phyloP scores from a whole-genome alignment of 1,284 basidiomycete species.

The Hemileia vastatrix region DNA sequence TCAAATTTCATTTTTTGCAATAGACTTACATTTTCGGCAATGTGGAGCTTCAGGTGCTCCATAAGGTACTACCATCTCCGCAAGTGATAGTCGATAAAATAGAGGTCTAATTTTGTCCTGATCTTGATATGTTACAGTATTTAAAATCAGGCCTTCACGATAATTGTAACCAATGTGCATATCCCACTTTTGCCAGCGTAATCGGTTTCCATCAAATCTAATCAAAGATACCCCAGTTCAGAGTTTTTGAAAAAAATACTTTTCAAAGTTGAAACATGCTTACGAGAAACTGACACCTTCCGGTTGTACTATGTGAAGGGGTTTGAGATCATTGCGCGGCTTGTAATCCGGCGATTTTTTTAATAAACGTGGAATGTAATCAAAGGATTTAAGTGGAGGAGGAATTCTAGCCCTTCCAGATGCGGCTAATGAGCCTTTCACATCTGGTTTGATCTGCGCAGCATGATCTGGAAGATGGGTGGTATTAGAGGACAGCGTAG shows the following conservation, averaged over 20 bases:
- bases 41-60: slow-evolving; percentile 44
- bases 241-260: neutral
- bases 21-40: slow-evolving; percentile 12
- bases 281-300: slow-evolving; percentile 52
- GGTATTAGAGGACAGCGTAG: slow-evolving; percentile 48
- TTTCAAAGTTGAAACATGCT: neutral
- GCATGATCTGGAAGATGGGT: slow-evolving; percentile 53
- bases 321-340: slow-evolving; percentile 62
- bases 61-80: slow-evolving; percentile 53
- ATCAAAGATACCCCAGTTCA: slow-evolving; percentile 61
- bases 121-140: slow-evolving; percentile 77
- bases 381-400: slow-evolving; percentile 51
- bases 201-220: slow-evolving; percentile 60
- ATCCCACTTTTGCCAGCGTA: slow-evolving; percentile 91
- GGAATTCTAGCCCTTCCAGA: slow-evolving; percentile 58
- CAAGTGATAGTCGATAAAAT: slow-evolving; percentile 66
- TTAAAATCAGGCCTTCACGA: slow-evolving; percentile 46
- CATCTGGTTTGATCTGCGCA: slow-evolving; percentile 26
- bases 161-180: slow-evolving; percentile 63
- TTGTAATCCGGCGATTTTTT: neutral
- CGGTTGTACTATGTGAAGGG: slow-evolving; percentile 73
- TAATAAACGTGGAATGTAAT: slow-evolving; percentile 41
- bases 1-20: neutral
- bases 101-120: slow-evolving; percentile 64
- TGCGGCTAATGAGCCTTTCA: slow-evolving; percentile 15